Evolutionary conservation across 495 filamentous ascomycete species (phyloP), one percentile per base, ranked within the genome.

Genomic region (Bathelium albidoporum): DNA sequence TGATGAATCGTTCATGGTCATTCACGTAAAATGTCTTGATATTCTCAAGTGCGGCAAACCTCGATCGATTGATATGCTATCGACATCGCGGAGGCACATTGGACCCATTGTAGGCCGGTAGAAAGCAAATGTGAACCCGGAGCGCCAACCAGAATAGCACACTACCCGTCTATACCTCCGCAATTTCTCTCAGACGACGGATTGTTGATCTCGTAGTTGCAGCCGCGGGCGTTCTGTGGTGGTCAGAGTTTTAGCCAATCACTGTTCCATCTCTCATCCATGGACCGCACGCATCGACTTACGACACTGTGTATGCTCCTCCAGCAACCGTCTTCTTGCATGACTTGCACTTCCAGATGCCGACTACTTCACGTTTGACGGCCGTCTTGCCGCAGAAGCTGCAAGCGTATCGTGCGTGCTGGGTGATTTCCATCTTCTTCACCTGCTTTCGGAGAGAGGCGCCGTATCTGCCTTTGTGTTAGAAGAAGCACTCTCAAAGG

Each of bases 381-480:
- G 87, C 88, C 79, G 83, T 87, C 85, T 96, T 96, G 69, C 91
- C 93, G 86, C 93, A 96, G 85, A 95, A 94, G 59, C 90, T 93
- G 83, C 87, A 90, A 63, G 81, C 85, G 84, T 97, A 97, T 76
- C 86, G 83, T 78, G 91, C 90, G 84, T 97, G 93, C 79, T 97
- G 93, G 62, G 88, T 86, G 74, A 96, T 87, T 88, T 98, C 94
- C 89, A 97, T 96, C 87, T 96, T 96, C 89, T 98, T 98, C 76
- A 97, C 90, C 79, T 97, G 94, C 84, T 97, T 98, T 82, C 94
- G 90, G 80, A 98, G 89, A 73, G 94, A 98, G 77, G 94, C 94
- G 88, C 94, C 94, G 80, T 98, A 98, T 87, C 94, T 68, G 32
- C 26, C 18, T 12, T 1, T 11, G 9, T 24, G 22, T 63, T 41